A percentile compares a stretch with the other conserved stretches of the same genome.
These are phyloP conservation scores for Verbascum thapsus DNA, from an alignment of 257 asterid genomes.

Conservation along the genomic window DNA sequence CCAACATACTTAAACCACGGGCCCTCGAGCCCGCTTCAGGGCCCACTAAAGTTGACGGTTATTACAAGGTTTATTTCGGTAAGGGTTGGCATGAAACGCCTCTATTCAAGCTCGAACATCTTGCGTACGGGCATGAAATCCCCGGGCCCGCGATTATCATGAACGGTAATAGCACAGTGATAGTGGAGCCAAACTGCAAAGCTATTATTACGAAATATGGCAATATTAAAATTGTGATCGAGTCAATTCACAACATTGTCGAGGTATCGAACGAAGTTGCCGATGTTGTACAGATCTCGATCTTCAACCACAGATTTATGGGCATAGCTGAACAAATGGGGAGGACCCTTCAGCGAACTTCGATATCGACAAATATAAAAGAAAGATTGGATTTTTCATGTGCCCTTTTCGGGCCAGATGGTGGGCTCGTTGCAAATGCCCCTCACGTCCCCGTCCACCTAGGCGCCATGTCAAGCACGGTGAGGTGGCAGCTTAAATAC, in stretches of 20 bases:
- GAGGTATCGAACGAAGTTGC: constrained; percentile 72
- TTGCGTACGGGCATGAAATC: constrained; percentile 61
- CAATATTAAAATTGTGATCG: constrained; percentile 74
- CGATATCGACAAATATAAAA: constrained; percentile 91
- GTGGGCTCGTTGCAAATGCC: constrained; percentile 97
- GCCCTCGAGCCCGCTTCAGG: constrained; percentile 49
- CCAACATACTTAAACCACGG: constrained; percentile 75
- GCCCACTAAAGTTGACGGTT: constrained; percentile 47
- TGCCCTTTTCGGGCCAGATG: constrained; percentile 93
- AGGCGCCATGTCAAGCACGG: constrained; percentile 99
- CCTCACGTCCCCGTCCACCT: constrained; percentile 98
- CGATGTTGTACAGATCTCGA: constrained; percentile 95
- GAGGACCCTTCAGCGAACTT: constrained; percentile 92
- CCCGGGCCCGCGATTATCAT: constrained; percentile 84
- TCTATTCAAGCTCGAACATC: constrained; percentile 69
- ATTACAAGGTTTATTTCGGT: constrained; percentile 65
- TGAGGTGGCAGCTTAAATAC: constrained; percentile 81
- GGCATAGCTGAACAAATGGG: constrained; percentile 99
- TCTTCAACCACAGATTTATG: constrained; percentile 93
- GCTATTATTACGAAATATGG: constrained; percentile 75
- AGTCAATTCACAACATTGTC: constrained; percentile 36
- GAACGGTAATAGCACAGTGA: constrained; percentile 96
- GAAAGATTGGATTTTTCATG: constrained; percentile 97
- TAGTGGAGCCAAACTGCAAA: constrained; percentile 81
- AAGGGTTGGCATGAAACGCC: constrained; percentile 78